phyloP scores from a whole-genome alignment of 352 stramenopile species.

The Globisporangium splendens region DNA sequence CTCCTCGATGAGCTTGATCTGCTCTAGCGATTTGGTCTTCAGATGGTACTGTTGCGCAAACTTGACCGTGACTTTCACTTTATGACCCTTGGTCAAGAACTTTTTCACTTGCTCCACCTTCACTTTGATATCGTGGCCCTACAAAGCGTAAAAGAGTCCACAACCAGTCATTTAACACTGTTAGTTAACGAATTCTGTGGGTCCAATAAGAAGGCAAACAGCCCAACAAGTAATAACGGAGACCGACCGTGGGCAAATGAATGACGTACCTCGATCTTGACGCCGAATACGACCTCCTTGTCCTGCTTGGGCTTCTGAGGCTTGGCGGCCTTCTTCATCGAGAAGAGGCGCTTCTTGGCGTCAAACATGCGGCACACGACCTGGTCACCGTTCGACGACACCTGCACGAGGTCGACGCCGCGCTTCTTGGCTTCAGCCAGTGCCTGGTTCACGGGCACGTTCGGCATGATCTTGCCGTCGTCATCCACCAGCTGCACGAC shows the following conservation, averaged over 20 bases:
- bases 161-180: not conserved
- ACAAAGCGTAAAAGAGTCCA: not conserved
- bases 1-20: constrained; percentile 44
- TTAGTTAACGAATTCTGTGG: not conserved
- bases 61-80: constrained; percentile 74
- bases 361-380: constrained; percentile 69
- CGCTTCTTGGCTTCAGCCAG: constrained; percentile 40
- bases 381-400: constrained; percentile 36
- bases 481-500: constrained; percentile 57
- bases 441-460: constrained; percentile 50
- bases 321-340: constrained; percentile 66
- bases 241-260: not conserved
- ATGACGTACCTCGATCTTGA: constrained; percentile 60
- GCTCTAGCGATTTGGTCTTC: constrained; percentile 39
- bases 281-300: constrained; percentile 67
- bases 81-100: constrained; percentile 74
- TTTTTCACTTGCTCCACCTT: constrained; percentile 68
- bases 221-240: no score
- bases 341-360: constrained; percentile 68
- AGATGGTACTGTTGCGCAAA: constrained; percentile 60
- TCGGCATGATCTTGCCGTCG: constrained; percentile 39
- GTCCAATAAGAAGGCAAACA: no score
- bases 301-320: constrained; percentile 60
- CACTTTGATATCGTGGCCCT: constrained; percentile 67
- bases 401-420: constrained; percentile 74